These are phyloP conservation scores for Neurospora tetrasperma DNA, from an alignment of 495 filamentous ascomycete species.

Conservation along the genomic window DNA sequence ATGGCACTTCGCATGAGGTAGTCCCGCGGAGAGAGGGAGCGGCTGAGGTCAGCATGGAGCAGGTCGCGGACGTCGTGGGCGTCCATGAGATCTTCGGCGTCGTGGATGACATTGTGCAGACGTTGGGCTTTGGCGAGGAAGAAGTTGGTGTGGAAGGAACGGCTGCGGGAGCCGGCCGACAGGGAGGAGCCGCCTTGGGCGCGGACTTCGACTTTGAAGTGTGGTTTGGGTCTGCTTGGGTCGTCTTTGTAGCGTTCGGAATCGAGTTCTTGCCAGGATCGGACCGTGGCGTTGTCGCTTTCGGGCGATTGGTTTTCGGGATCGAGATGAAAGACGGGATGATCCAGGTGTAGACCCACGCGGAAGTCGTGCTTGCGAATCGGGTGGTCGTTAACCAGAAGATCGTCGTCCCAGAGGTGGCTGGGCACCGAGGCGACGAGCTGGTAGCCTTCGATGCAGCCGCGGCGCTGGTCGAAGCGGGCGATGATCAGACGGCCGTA, in stretches of 20 bases:
- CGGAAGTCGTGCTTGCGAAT: conserved; percentile 64
- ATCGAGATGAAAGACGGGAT: conserved; percentile 55
- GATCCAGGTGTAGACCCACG: conserved; percentile 59
- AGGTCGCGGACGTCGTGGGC: neutral
- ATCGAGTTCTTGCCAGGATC: neutral
- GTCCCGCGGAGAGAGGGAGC: neutral
- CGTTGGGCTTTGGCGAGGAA: neutral
- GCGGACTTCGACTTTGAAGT: neutral
- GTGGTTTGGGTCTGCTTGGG: conserved; percentile 4
- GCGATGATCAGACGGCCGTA: conserved; percentile 61
- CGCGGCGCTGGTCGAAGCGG: conserved; percentile 59
- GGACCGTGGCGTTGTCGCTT: neutral
- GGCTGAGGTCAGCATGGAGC: neutral
- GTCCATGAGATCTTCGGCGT: neutral
- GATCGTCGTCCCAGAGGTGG: conserved; percentile 7
- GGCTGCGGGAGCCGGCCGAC: neutral
- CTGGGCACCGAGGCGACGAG: conserved; percentile 48
- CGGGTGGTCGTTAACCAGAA: conserved; percentile 44
- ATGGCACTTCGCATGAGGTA: neutral
- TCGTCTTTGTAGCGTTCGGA: neutral
- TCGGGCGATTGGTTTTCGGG: conserved; percentile 13
- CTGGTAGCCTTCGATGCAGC: conserved; percentile 74
- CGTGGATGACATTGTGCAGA: neutral
- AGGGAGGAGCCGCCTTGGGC: neutral
- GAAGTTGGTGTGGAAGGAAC: neutral